Base-by-base conservation (phyloP, 2,329 filamentous ascomycete genomes). In the Pochonia chlamydosporia region DNA sequence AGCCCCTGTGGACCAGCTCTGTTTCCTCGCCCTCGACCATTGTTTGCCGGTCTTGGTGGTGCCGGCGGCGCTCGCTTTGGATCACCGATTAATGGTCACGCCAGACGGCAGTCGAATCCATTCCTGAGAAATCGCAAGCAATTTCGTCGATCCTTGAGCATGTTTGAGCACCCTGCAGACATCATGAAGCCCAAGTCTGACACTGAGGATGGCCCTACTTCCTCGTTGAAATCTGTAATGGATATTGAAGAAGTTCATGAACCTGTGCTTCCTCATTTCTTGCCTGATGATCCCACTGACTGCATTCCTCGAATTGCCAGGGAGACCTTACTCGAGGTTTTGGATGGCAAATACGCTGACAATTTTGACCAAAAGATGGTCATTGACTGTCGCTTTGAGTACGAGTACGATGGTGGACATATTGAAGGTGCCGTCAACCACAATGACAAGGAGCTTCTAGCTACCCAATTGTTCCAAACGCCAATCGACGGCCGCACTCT, bases 381-480 rank as follows among this genome's bases (percentile, higher is more conserved):
- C 60, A 85, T 99, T 59, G 93, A 99, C 67, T 99, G 93, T 66
- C 87, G 93, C 18, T 99, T 99, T 63, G 93, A 99, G 74, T 99
- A 99, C 66, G 93, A 99, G 70, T 99, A 95, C 64, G 86, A 96
- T 14, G 93, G 93, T 48, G 93, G 93, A 28, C 93, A 99, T 65
- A 96, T 99, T 62, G 81, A 90, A 56, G 87, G 87, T 16, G 93
- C 93, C 37, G 76, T 96, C 69, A 99, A 99, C 73, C 93, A 90
- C 74, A 97, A 96, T 69, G 89, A 96, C 72, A 96, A 96, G 69
- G 92, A 99, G 60, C 72, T 87, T 51, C 76, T 99, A 49, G 82
- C 89, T 8, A 75, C 75, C 47, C 82, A 91, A 56, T 79, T 99
- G 42, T 96, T 99, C 65, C 71, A 81, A 48, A 76, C 73, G 20